Conservation (phyloP, 2,329 filamentous ascomycete species). For the Penicillium vulpinum region DNA sequence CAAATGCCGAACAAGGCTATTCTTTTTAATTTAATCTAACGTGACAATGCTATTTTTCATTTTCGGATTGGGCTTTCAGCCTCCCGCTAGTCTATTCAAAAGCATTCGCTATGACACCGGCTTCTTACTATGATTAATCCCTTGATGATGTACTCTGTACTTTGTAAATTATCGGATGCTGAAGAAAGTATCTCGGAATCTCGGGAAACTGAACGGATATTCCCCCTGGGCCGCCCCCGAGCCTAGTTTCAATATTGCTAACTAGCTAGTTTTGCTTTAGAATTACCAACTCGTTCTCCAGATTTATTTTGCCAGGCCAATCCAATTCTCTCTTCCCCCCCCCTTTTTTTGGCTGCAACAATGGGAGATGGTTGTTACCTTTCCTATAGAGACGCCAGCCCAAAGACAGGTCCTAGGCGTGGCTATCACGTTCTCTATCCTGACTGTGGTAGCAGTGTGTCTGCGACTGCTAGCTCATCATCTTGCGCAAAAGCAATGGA, state of each 20-base stretch:
- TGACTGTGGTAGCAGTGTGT: constrained; percentile 18
- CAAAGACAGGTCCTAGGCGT: constrained; percentile 21
- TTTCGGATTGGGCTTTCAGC: too few species aligned
- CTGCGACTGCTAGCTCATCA: constrained; percentile 23
- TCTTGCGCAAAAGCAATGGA: constrained; percentile 21
- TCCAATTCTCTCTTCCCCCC: too few species aligned
- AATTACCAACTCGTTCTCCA: too few species aligned
- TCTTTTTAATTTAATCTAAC: background rate
- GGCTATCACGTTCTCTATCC: constrained; percentile 19
- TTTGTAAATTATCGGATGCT: background rate
- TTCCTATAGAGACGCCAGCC: constrained; percentile 19
- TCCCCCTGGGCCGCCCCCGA: too few species aligned
- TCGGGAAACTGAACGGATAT: background rate
- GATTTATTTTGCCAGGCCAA: too few species aligned
- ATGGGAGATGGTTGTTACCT: constrained; percentile 15
- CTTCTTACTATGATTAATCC: background rate
- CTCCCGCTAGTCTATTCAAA: background rate
- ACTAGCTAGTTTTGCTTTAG: too few species aligned
- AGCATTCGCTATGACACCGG: background rate
- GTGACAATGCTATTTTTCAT: background rate
- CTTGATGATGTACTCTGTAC: too few species aligned
- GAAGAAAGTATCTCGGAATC: too few species aligned
- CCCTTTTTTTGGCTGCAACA: background rate
- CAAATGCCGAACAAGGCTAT: background rate
- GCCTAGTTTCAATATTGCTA: too few species aligned